phyloP scores from a whole-genome alignment of 2,329 filamentous ascomycete genomes.

The Cladosporium sp. region DNA sequence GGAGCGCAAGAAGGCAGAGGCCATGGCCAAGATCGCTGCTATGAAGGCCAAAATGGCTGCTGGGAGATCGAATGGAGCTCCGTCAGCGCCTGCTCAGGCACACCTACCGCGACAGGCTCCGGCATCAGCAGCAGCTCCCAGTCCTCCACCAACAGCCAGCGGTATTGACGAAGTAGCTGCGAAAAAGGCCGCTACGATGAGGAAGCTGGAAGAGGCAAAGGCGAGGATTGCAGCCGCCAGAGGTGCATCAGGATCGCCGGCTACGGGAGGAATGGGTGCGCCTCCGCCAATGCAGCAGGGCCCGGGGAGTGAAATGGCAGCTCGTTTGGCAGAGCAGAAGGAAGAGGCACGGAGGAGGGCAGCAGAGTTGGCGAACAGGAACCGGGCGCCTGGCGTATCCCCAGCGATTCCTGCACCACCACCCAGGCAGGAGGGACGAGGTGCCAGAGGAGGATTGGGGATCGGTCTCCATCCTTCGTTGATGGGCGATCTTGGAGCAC shows the following conservation, averaged over 20 bases:
- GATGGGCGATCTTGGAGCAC: conserved; percentile 45
- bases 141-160: conserved; percentile 4
- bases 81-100: conserved; percentile 20
- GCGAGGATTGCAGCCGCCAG: conserved; percentile 34
- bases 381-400: not conserved
- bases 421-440: conserved; percentile 49
- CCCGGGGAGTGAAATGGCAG: conserved; percentile 20
- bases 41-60: conserved; percentile 38
- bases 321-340: conserved; percentile 16
- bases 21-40: conserved; percentile 36
- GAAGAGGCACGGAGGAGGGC: conserved; percentile 16
- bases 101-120: conserved; percentile 21
- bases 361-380: conserved; percentile 10
- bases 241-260: conserved; percentile 20
- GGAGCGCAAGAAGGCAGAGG: conserved; percentile 37
- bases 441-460: conserved; percentile 67
- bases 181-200: conserved; percentile 33
- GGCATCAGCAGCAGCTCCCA: conserved; percentile 22
- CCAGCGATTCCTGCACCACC: conserved; percentile 38
- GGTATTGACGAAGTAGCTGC: conserved; percentile 21
- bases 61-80: conserved; percentile 25
- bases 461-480: conserved; percentile 78
- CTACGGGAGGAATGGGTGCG: conserved; percentile 16
- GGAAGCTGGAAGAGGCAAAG: conserved; percentile 38
- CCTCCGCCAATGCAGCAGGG: conserved; percentile 4